phyloP scores from a whole-genome alignment of 306 rosid genomes.

The Cucurbita argyrosperma region DNA sequence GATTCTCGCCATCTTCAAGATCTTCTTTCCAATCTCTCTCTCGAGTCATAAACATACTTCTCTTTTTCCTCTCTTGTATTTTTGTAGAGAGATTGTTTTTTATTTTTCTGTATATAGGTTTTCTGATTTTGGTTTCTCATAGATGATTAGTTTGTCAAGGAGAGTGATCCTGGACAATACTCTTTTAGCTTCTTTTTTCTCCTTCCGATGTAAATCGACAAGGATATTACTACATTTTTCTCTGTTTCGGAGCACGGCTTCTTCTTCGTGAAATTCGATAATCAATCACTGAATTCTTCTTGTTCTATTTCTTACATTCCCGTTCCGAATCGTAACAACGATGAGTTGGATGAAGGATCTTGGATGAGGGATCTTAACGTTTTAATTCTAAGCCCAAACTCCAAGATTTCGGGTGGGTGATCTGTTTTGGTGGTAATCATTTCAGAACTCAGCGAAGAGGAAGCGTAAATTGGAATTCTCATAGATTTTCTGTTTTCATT shows the following conservation, averaged over 20 bases:
- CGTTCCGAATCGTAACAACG: not conserved
- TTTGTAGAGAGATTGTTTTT: not conserved
- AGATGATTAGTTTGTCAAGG: not conserved
- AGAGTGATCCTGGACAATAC: not conserved
- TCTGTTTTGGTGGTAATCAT: not conserved
- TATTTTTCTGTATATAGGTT: not conserved
- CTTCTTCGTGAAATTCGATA: not conserved
- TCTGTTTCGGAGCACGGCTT: not conserved
- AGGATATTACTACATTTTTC: constrained; percentile 4
- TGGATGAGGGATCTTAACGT: not conserved
- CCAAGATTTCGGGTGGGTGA: not conserved
- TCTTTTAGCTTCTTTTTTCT: not conserved
- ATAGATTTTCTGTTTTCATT: not conserved
- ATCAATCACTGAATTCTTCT: not conserved
- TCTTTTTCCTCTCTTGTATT: not conserved
- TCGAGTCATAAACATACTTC: constrained; percentile 3
- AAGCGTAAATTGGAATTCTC: not conserved
- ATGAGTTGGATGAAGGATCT: not conserved
- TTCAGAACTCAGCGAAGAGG: not conserved
- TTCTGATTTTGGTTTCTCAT: not conserved
- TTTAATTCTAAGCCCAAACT: not conserved
- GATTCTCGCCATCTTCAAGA: constrained; percentile 35
- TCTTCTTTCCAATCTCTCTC: constrained; percentile 27
- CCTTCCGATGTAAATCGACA: not conserved
- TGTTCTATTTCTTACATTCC: not conserved